phyloP scores from a whole-genome alignment of 139 green algal genomes.

The Yamagishiella unicocca region DNA sequence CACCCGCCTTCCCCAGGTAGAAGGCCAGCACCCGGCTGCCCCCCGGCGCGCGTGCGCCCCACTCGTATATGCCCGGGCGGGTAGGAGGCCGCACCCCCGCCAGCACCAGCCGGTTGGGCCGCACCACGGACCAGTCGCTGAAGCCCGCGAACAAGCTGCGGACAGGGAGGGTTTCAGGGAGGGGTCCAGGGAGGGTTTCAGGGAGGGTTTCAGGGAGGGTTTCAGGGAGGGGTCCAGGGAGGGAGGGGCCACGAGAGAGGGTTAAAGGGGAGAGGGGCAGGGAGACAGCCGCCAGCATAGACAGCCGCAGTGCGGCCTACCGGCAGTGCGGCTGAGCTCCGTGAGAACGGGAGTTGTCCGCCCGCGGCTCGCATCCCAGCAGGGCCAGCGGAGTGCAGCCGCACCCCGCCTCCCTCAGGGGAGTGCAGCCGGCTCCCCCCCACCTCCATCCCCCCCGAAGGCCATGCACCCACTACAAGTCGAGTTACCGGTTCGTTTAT shows the following conservation, averaged over 20 bases:
- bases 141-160: constrained; percentile 6
- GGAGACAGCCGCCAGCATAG: not conserved
- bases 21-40: not conserved
- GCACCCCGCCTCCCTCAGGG: too few species aligned
- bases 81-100: not conserved
- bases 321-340: not conserved
- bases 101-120: not conserved
- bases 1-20: constrained; percentile 23
- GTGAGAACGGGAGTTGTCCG: not conserved
- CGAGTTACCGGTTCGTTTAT: too few species aligned
- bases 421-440: too few species aligned
- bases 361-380: too few species aligned
- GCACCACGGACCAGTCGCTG: not conserved
- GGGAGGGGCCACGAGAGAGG: too few species aligned
- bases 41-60: not conserved
- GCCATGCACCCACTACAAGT: too few species aligned
- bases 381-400: too few species aligned
- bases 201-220: too few species aligned
- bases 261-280: not conserved
- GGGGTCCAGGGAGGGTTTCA: too few species aligned
- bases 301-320: not conserved
- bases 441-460: too few species aligned
- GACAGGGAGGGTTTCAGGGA: not conserved
- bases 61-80: constrained; percentile 8
- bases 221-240: too few species aligned